These are phyloP conservation scores for Saccharomycopsis crataegensis DNA, from an alignment of 1,139 yeast species.

Conservation along the genomic window DNA sequence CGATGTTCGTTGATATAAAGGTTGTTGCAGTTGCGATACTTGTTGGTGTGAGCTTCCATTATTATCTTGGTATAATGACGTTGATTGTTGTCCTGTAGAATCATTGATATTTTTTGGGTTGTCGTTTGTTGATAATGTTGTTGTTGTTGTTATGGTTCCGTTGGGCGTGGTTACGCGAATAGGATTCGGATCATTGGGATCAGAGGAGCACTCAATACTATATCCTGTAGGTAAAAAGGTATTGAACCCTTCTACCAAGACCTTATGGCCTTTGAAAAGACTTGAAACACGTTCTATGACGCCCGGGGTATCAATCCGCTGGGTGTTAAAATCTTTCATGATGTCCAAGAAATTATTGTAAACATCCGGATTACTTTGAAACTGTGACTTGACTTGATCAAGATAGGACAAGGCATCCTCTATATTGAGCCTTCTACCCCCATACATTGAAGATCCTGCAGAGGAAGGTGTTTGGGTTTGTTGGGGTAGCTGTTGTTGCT, in stretches of 20 bases:
- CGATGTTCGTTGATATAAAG: background rate
- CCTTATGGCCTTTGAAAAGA: slow-evolving; percentile 86
- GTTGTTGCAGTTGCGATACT: background rate
- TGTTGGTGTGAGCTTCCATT: slow-evolving; percentile 1
- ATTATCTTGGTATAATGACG: background rate
- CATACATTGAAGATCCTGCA: slow-evolving; percentile 24
- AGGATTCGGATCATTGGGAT: slow-evolving; percentile 87
- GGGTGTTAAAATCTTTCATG: slow-evolving; percentile 97
- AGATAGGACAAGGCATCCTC: slow-evolving; percentile 92
- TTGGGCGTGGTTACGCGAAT: slow-evolving; percentile 93
- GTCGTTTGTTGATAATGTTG: no score
- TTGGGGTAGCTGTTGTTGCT: no score
- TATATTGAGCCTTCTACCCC: slow-evolving; percentile 66
- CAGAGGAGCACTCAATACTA: slow-evolving; percentile 83
- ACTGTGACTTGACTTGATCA: slow-evolving; percentile 93
- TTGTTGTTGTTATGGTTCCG: slow-evolving; percentile 60
- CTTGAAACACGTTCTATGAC: slow-evolving; percentile 93
- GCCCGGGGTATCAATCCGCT: slow-evolving; percentile 95
- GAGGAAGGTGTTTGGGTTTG: background rate
- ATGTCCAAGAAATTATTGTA: slow-evolving; percentile 93
- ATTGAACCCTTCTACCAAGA: slow-evolving; percentile 91
- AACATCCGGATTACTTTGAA: slow-evolving; percentile 87
- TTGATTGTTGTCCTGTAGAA: slow-evolving; percentile 19
- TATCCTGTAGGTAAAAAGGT: slow-evolving; percentile 97
- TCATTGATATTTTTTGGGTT: slow-evolving; percentile 23